phyloP scores from a whole-genome alignment of 495 filamentous ascomycete genomes.

The Halenospora varia region DNA sequence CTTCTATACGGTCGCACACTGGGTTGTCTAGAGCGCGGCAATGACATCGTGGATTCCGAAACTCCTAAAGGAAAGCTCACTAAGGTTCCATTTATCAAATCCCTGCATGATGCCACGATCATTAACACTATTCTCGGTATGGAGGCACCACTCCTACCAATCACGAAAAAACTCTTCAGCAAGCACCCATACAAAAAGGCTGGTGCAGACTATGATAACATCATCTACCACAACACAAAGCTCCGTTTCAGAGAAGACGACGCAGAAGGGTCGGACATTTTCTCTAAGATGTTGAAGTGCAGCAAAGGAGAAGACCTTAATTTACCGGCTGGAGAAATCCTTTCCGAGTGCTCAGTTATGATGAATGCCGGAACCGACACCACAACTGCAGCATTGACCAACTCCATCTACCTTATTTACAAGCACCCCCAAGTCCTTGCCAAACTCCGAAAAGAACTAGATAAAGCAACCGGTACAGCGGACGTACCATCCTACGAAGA shows the following conservation, averaged over 20 bases:
- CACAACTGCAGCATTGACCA: conserved; percentile 1
- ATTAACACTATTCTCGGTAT: conserved; percentile 20
- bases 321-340: conserved; percentile 4
- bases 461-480: neutral
- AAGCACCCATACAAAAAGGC: conserved; percentile 8
- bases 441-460: conserved; percentile 12
- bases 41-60: conserved; percentile 19
- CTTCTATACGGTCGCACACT: conserved; percentile 12
- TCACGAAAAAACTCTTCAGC: conserved; percentile 1
- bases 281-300: conserved; percentile 3
- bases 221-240: conserved; percentile 10
- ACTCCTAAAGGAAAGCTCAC: conserved; percentile 8
- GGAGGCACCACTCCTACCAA: conserved; percentile 3
- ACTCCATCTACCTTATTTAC: conserved; percentile 6
- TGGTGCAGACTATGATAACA: conserved; percentile 9
- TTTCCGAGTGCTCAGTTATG: conserved; percentile 9
- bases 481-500: conserved; percentile 15
- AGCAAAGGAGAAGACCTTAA: conserved; percentile 2
- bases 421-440: neutral
- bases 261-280: conserved; percentile 8
- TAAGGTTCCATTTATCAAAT: conserved; percentile 12
- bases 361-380: conserved; percentile 14
- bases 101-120: conserved; percentile 13
- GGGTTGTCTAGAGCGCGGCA: conserved; percentile 16
- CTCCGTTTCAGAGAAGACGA: neutral